Evolutionary conservation across 306 rosid genomes (phyloP).

Genomic region (Datisca glomerata): DNA sequence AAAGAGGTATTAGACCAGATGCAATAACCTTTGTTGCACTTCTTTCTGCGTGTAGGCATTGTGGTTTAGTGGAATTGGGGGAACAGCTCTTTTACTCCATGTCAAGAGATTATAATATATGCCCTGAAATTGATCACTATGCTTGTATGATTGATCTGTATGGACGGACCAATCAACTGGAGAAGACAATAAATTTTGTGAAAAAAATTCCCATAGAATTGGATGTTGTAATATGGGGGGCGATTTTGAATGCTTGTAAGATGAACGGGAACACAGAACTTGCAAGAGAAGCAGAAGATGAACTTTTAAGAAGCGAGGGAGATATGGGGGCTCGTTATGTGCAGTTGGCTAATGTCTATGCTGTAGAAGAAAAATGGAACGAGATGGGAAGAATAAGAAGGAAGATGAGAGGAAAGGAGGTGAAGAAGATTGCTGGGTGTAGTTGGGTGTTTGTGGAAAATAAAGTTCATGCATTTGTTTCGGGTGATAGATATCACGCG

Average conservation of each 20-base stretch:
- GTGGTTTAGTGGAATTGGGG: conserved; percentile 47
- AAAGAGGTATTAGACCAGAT: conserved; percentile 38
- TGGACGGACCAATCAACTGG: conserved; percentile 55
- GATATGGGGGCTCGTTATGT: conserved; percentile 52
- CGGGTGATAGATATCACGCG: conserved; percentile 44
- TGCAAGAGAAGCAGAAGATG: conserved; percentile 41
- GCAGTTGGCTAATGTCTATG: conserved; percentile 68
- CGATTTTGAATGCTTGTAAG: conserved; percentile 62
- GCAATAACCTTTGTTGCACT: conserved; percentile 60
- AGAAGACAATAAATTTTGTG: conserved; percentile 45
- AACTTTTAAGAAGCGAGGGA: conserved; percentile 28
- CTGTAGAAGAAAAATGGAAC: conserved; percentile 64
- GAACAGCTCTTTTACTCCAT: conserved; percentile 50
- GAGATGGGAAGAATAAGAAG: conserved; percentile 76
- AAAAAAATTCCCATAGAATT: conserved; percentile 34
- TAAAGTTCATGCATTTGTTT: conserved; percentile 52
- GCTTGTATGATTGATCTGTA: conserved; percentile 84
- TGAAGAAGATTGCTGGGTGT: conserved; percentile 57
- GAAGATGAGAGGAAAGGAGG: conserved; percentile 65
- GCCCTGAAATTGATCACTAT: conserved; percentile 54
- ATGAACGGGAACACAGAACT: conserved; percentile 35
- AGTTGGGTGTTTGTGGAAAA: conserved; percentile 64
- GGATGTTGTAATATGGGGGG: conserved; percentile 56
- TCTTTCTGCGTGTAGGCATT: conserved; percentile 64
- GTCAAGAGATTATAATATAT: conserved; percentile 33